Evolutionary conservation across 2,329 filamentous ascomycete species (phyloP).

Genomic region (Sporothrix schenckii): DNA sequence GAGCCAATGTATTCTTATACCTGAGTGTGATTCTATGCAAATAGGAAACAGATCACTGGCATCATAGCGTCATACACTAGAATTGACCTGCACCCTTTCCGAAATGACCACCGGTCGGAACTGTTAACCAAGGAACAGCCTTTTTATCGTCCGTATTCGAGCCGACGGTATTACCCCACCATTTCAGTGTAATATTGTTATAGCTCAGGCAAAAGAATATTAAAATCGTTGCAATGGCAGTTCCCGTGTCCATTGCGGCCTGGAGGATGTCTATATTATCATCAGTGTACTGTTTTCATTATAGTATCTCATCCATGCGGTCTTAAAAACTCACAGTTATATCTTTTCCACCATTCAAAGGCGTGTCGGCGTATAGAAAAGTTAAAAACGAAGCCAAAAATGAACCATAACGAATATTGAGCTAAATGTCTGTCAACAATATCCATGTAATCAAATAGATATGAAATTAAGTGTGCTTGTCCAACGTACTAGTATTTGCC

Average conservation of each 20-base stretch:
- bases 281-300: neutral
- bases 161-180: constrained; percentile 54
- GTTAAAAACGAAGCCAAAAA: constrained; percentile 60
- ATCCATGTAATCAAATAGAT: neutral
- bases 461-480: neutral
- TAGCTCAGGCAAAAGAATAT: constrained; percentile 54
- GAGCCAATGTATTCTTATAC: too few relatives aligned
- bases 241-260: constrained; percentile 44
- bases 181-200: constrained; percentile 46
- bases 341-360: constrained; percentile 47
- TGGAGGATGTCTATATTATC: constrained; percentile 27
- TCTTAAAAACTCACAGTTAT: constrained; percentile 28
- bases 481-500: constrained; percentile 31
- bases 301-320: neutral
- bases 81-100: constrained; percentile 29
- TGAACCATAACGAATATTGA: constrained; percentile 37
- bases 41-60: too few relatives aligned
- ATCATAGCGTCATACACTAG: too few relatives aligned
- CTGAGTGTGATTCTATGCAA: too few relatives aligned
- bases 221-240: constrained; percentile 58
- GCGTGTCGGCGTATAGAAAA: constrained; percentile 62
- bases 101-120: constrained; percentile 25
- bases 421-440: constrained; percentile 15
- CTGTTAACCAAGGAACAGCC: constrained; percentile 28
- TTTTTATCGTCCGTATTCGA: constrained; percentile 30